These are phyloP conservation scores for Croton laevigatus DNA, from an alignment of 441 rosid genomes.

Conservation along the genomic window DNA sequence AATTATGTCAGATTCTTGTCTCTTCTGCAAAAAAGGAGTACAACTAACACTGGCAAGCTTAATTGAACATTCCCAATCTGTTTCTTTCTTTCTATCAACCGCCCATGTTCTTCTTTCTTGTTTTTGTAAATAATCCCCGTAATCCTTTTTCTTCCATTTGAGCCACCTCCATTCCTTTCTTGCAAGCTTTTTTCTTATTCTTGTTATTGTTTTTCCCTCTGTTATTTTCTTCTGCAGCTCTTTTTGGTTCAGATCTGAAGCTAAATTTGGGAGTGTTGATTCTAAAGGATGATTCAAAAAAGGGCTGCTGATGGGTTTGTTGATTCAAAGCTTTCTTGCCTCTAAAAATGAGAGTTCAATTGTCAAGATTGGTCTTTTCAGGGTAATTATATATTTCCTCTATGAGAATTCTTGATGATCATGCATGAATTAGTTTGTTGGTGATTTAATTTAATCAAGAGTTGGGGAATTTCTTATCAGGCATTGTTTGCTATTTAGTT, in stretches of 20 bases:
- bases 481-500: slow-evolving; percentile 7
- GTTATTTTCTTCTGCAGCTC: background rate
- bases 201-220: slow-evolving; percentile 9
- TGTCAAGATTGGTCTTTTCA: slow-evolving; percentile 27
- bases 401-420: slow-evolving; percentile 16
- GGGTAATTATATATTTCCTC: slow-evolving; percentile 30
- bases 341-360: slow-evolving; percentile 19
- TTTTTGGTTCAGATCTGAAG: slow-evolving; percentile 44
- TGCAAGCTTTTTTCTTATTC: background rate
- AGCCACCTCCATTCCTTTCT: background rate
- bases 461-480: slow-evolving; percentile 6
- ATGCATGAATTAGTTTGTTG: background rate
- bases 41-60: slow-evolving; percentile 13
- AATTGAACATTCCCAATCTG: slow-evolving; percentile 40
- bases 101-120: slow-evolving; percentile 46
- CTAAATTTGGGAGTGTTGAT: slow-evolving; percentile 16
- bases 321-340: slow-evolving; percentile 18
- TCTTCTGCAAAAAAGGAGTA: slow-evolving; percentile 12
- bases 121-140: slow-evolving; percentile 35
- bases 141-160: slow-evolving; percentile 2
- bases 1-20: slow-evolving; percentile 28
- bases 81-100: slow-evolving; percentile 28
- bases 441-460: slow-evolving; percentile 13
- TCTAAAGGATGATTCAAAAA: slow-evolving; percentile 14
- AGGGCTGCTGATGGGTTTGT: slow-evolving; percentile 17